These are phyloP conservation scores for Saururus chinensis DNA, from an alignment of 164 flowering plant species.

Conservation along the genomic window DNA sequence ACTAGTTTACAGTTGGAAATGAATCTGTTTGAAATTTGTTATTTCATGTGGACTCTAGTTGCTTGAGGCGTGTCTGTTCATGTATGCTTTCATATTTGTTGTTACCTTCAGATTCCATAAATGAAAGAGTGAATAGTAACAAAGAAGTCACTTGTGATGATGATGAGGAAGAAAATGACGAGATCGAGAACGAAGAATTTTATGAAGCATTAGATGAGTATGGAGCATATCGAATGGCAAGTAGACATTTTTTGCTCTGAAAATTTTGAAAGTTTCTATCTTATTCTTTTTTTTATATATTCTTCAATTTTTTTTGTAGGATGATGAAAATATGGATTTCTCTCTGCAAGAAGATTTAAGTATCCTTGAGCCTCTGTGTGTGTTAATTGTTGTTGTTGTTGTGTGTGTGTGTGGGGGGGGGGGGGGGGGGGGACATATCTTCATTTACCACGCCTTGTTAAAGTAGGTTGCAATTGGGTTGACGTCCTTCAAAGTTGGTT, in stretches of 20 bases:
- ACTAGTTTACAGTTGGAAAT: no score
- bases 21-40: no score
- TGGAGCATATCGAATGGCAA: slow-evolving; percentile 30
- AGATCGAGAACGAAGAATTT: slow-evolving; percentile 38
- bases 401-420: no score
- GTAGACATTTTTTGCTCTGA: not conserved
- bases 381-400: no score
- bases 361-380: no score
- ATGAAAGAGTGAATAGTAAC: slow-evolving; percentile 3
- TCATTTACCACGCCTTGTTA: not conserved
- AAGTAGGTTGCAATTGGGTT: not conserved
- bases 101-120: slow-evolving; percentile 4
- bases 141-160: slow-evolving; percentile 18
- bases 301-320: slow-evolving; percentile 25
- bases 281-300: not conserved
- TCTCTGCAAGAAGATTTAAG: slow-evolving; percentile 27
- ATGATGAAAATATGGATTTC: slow-evolving; percentile 28
- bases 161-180: slow-evolving; percentile 35
- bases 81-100: slow-evolving; percentile 5
- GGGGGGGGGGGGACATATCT: not conserved
- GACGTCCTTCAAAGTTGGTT: not conserved
- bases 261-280: not conserved
- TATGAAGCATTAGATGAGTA: slow-evolving; percentile 39
- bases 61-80: not conserved
- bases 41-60: no score